Base-by-base conservation (phyloP, 371 early-diverging fungal genomes). In the Mortierella polycephala region DNA sequence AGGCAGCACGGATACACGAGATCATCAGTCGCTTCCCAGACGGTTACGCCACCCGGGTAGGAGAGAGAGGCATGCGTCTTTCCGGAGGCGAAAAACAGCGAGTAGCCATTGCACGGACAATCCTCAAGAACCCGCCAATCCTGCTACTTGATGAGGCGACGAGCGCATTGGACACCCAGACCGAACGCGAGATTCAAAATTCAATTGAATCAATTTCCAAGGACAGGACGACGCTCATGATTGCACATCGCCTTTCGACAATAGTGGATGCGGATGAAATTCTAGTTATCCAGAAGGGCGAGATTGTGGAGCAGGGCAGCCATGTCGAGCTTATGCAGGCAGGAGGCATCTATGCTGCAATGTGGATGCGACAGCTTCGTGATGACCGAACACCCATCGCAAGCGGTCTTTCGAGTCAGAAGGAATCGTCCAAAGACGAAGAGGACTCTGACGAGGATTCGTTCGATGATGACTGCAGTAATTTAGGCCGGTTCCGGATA, bases 61-160 rank as follows among this genome's bases (percentile, higher is more conserved):
- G 99, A 21, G 95, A 97, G 75, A 89, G 97, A 44, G 99, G 99
- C 13, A 81, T 94, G 74, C 91, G 94, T 65, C 84, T 99, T 7
- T 91, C 88, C 52, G 93, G 93, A 37, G 99, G 99, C 20, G 98
- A 99, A 83, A 96, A 96, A 81, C 99, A 99, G 84, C 87, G 97
- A 20, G 88, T 98, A 9, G 91, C 94, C 9, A 90, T 97, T 65
- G 94, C 95, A 13, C 86, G 97, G 37, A 92, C 95, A 13, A 76
- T 95, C 10, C 82, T 95, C 53, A 91, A 91, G 74, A 86, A 95
- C 47, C 93, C 95, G 30, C 85, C 87, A 9, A 91, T 95, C 40
- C 83, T 95, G 16, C 81, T 94, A 21, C 75, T 95, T 51, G 95
- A 95, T 67, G 95, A 95, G 63, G 86, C 83, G 6, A 84, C 88